phyloP scores from a whole-genome alignment of 2,329 filamentous ascomycete species.

The Didymella keratinophila region DNA sequence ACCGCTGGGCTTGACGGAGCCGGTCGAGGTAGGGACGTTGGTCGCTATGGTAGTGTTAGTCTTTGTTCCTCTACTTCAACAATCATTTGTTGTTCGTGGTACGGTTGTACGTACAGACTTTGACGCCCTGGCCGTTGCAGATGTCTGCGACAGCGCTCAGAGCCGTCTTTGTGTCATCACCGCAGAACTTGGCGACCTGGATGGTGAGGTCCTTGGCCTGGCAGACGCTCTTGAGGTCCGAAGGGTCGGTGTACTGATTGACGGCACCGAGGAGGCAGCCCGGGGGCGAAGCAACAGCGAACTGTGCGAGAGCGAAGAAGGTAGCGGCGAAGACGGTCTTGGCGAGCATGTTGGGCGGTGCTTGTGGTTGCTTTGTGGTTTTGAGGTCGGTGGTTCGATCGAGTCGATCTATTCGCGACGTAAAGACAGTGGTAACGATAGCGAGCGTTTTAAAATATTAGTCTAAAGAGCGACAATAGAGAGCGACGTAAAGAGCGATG shows the following conservation, averaged over 20 bases:
- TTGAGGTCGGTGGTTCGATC: constrained; percentile 6
- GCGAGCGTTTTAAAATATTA: constrained; percentile 19
- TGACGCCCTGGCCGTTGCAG: constrained; percentile 37
- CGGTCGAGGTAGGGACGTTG: constrained; percentile 29
- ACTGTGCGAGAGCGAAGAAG: constrained; percentile 35
- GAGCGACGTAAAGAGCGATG: constrained; percentile 25
- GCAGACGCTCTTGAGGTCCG: constrained; percentile 40
- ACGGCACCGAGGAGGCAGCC: constrained; percentile 44
- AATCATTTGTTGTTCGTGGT: neutral
- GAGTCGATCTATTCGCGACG: neutral
- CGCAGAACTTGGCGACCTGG: constrained; percentile 38
- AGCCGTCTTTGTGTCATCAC: constrained; percentile 32
- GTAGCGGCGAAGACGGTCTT: constrained; percentile 39
- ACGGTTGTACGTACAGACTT: constrained; percentile 39
- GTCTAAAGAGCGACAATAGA: constrained; percentile 30
- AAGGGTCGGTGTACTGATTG: constrained; percentile 39
- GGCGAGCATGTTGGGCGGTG: constrained; percentile 38
- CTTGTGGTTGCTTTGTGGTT: neutral
- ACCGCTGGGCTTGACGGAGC: constrained; percentile 23
- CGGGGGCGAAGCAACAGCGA: constrained; percentile 35
- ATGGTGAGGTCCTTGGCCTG: constrained; percentile 35
- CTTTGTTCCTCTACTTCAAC: neutral
- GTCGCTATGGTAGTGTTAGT: constrained; percentile 27
- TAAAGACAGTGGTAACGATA: constrained; percentile 6
- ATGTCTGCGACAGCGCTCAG: constrained; percentile 40